These are phyloP conservation scores for Alternaria incomplexa DNA, from an alignment of 2,329 filamentous ascomycete genomes.

Conservation along the genomic window DNA sequence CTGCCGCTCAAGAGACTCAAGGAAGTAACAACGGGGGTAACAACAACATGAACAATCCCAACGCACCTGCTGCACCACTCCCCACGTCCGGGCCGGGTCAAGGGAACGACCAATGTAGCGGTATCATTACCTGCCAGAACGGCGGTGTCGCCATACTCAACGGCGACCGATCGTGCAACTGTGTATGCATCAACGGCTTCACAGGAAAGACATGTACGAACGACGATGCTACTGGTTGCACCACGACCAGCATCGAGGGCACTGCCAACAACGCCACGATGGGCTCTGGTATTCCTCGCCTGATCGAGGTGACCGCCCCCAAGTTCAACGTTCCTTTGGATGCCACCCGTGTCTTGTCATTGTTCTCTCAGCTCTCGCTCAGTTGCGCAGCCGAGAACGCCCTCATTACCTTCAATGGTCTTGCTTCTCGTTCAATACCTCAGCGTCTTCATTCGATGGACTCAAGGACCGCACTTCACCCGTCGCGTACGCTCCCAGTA, in stretches of 20 bases:
- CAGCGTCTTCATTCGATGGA: conserved; percentile 25
- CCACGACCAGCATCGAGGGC: conserved; percentile 55
- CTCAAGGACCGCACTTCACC: conserved; percentile 22
- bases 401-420: conserved; percentile 78
- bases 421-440: conserved; percentile 38
- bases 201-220: conserved; percentile 67
- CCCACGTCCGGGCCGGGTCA: conserved; percentile 22
- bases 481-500: conserved; percentile 31
- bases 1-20: conserved; percentile 25
- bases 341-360: conserved; percentile 70
- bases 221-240: conserved; percentile 60
- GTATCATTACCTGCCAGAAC: conserved; percentile 72
- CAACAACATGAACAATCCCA: conserved; percentile 30
- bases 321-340: conserved; percentile 82
- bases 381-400: conserved; percentile 87
- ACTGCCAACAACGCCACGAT: conserved; percentile 69
- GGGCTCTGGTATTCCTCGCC: conserved; percentile 76
- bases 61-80: conserved; percentile 18
- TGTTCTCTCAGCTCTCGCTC: conserved; percentile 76
- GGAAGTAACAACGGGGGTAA: conserved; percentile 20
- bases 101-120: conserved; percentile 59
- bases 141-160: conserved; percentile 78
- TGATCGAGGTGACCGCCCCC: conserved; percentile 68
- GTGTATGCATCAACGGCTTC: conserved; percentile 88
- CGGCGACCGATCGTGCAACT: conserved; percentile 71